A percentile compares a stretch with the other conserved stretches of the same genome.
phyloP scores from a whole-genome alignment of 768 basidiomycete genomes.

The Russula brevipes region DNA sequence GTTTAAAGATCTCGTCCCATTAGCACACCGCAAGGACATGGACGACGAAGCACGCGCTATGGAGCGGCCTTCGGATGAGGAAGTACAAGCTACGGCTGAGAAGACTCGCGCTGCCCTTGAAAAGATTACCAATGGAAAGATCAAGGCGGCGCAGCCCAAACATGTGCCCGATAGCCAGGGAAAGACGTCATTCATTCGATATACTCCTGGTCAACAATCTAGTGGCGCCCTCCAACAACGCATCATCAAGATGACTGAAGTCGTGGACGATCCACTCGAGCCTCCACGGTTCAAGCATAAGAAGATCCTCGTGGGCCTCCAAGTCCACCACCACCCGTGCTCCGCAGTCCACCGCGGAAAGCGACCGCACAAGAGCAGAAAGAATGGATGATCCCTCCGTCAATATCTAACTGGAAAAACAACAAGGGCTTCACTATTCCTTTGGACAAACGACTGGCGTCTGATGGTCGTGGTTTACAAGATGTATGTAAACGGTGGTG shows the following conservation, averaged over 20 bases:
- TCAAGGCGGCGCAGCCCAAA: constrained; percentile 98
- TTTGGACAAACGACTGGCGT: constrained; percentile 94
- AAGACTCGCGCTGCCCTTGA: constrained; percentile 88
- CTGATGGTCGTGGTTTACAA: constrained; percentile 96
- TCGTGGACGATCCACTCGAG: constrained; percentile 95
- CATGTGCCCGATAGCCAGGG: constrained; percentile 82
- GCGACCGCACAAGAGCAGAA: constrained; percentile 97
- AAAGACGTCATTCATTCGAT: constrained; percentile 87
- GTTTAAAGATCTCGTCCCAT: constrained; percentile 95
- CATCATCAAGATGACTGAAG: constrained; percentile 98
- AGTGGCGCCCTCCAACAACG: constrained; percentile 78
- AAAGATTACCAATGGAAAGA: constrained; percentile 90
- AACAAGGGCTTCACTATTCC: constrained; percentile 99
- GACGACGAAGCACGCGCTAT: constrained; percentile 65
- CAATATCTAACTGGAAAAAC: constrained; percentile 99
- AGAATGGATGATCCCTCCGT: constrained; percentile 99
- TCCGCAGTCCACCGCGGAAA: constrained; percentile 92
- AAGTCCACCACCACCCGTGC: constrained; percentile 91
- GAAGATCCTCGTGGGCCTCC: constrained; percentile 98
- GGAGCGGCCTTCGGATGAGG: constrained; percentile 93
- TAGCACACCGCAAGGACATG: constrained; percentile 84
- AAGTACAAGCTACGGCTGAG: constrained; percentile 86
- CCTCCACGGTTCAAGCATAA: constrained; percentile 98
- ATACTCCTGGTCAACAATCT: constrained; percentile 90
- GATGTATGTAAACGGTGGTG: constrained; percentile 58